Percentiles rank a stretch among this genome's conserved stretches.
Evolutionary conservation across 805 yeast species (phyloP).

Genomic region (Saccharomycopsis olivae): DNA sequence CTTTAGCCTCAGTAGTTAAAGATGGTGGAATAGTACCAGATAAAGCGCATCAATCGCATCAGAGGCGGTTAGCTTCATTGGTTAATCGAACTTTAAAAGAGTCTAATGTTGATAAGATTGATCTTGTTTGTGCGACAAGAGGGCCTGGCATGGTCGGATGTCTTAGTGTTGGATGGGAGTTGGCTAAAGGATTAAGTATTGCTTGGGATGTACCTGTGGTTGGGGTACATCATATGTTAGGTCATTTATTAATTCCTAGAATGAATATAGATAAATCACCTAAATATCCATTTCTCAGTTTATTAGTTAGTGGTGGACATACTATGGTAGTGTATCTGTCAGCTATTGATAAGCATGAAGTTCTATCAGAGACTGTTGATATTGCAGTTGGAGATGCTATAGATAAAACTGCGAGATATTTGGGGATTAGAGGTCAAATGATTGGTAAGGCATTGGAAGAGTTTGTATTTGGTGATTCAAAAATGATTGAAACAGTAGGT

Average conservation of each 20-base stretch:
- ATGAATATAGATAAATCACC: slow-evolving; percentile 33
- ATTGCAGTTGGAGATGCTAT: slow-evolving; percentile 90
- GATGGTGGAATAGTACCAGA: slow-evolving; percentile 87
- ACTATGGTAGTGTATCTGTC: slow-evolving; percentile 71
- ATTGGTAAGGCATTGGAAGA: slow-evolving; percentile 74
- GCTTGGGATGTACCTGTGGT: slow-evolving; percentile 59
- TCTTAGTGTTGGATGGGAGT: slow-evolving; percentile 66
- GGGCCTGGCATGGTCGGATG: slow-evolving; percentile 98
- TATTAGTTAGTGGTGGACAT: slow-evolving; percentile 90
- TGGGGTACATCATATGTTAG: slow-evolving; percentile 96
- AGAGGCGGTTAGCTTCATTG: slow-evolving; percentile 40
- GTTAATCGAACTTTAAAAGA: slow-evolving; percentile 34
- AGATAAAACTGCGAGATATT: slow-evolving; percentile 82
- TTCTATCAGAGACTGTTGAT: slow-evolving; percentile 67
- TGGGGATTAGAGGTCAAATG: slow-evolving; percentile 70
- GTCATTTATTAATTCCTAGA: slow-evolving; percentile 68
- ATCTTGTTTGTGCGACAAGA: slow-evolving; percentile 77
- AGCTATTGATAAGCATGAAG: slow-evolving; percentile 53
- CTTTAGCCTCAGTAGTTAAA: slow-evolving; percentile 29
- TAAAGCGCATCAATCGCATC: slow-evolving; percentile 74
- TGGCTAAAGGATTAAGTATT: slow-evolving; percentile 74
- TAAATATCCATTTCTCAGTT: slow-evolving; percentile 57
- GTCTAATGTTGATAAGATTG: slow-evolving; percentile 36
- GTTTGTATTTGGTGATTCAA: slow-evolving; percentile 29
- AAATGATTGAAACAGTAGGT: slow-evolving; percentile 13